Conservation (phyloP, 1,284 basidiomycete genomes). For the Meripilus lineatus region DNA sequence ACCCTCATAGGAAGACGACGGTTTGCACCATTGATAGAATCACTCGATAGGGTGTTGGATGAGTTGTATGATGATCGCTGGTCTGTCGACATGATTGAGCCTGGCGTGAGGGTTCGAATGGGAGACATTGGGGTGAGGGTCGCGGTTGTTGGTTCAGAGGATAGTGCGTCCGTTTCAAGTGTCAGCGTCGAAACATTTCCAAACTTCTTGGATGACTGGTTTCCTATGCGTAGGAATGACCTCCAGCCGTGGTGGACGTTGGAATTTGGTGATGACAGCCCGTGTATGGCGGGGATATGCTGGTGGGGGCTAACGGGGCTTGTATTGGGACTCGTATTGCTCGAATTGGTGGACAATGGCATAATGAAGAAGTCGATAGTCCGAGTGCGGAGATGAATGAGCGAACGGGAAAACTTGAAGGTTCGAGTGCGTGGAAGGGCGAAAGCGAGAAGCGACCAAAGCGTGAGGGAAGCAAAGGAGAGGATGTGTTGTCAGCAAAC, state of each 20-base stretch:
- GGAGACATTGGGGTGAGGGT: constrained; percentile 37
- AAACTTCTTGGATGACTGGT: constrained; percentile 44
- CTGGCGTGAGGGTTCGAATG: constrained; percentile 46
- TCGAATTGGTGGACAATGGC: too few species aligned
- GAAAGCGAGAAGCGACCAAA: too few species aligned
- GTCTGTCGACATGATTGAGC: constrained; percentile 40
- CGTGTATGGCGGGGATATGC: constrained; percentile 4
- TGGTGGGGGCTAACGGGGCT: constrained; percentile 4
- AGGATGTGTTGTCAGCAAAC: too few species aligned
- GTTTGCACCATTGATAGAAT: constrained; percentile 45
- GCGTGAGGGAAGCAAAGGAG: too few species aligned
- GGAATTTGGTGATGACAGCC: constrained; percentile 8
- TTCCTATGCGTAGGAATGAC: constrained; percentile 53
- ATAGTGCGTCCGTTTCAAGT: constrained; percentile 33
- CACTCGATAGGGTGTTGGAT: constrained; percentile 63
- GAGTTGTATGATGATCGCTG: constrained; percentile 69
- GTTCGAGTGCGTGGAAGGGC: too few species aligned
- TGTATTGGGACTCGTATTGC: constrained; percentile 8
- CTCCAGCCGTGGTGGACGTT: constrained; percentile 45
- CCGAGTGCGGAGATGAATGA: too few species aligned
- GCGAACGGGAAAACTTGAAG: too few species aligned
- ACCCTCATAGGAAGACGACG: constrained; percentile 21
- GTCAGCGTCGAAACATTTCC: constrained; percentile 27
- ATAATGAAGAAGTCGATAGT: too few species aligned
- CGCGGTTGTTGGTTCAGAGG: constrained; percentile 25